A percentile compares a stretch with the other conserved stretches of the same genome.
These are phyloP conservation scores for Neofusicoccum sp. DNA, from an alignment of 2,329 filamentous ascomycete species.

Conservation along the genomic window DNA sequence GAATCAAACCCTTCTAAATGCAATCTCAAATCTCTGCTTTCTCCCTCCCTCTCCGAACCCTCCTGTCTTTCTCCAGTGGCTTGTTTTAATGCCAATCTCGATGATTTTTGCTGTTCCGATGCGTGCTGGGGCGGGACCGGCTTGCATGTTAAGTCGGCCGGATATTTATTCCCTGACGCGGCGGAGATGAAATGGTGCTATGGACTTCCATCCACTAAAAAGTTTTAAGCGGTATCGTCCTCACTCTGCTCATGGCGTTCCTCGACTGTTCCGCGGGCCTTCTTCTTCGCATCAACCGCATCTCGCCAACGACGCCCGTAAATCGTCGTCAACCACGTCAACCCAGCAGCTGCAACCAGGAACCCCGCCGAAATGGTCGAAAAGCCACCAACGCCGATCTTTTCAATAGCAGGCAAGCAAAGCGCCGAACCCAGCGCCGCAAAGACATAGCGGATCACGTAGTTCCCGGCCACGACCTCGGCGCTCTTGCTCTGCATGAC, in stretches of 20 bases:
- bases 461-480: constrained; percentile 78
- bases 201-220: no score
- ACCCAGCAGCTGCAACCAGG: constrained; percentile 47
- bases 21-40: no score
- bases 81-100: no score
- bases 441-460: constrained; percentile 73
- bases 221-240: neutral
- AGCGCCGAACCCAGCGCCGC: constrained; percentile 68
- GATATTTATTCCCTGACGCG: no score
- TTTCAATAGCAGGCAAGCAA: constrained; percentile 70
- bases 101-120: no score
- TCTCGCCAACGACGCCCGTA: constrained; percentile 56
- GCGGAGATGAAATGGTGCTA: no score
- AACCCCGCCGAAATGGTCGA: constrained; percentile 66
- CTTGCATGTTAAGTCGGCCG: no score
- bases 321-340: constrained; percentile 49
- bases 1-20: no score
- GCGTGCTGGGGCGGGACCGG: no score
- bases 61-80: no score
- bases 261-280: constrained; percentile 31
- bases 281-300: constrained; percentile 51
- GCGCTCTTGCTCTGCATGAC: constrained; percentile 70
- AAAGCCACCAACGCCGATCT: constrained; percentile 79
- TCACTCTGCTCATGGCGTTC: neutral
- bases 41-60: no score